Percentiles rank a stretch among this genome's conserved stretches.
These are phyloP conservation scores for Ogataea paraovalis DNA, from an alignment of 805 yeast species.

Conservation along the genomic window DNA sequence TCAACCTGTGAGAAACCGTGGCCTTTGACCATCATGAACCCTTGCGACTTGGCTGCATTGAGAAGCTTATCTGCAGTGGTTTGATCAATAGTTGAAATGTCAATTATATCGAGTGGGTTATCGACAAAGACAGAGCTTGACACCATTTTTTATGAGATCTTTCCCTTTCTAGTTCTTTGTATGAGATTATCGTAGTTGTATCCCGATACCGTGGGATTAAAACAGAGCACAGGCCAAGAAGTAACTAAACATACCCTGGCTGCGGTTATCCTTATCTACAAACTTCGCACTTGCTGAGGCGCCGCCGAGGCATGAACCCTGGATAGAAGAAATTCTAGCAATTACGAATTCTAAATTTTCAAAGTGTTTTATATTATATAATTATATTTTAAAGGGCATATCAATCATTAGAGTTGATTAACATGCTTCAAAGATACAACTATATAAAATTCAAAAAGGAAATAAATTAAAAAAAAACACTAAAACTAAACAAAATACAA, in stretches of 20 bases:
- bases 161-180: too few relatives aligned
- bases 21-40: constrained; percentile 50
- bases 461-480: constrained; percentile 1
- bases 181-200: too few relatives aligned
- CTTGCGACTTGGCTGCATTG: constrained; percentile 46
- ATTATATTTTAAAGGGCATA: not conserved
- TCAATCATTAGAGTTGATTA: not conserved
- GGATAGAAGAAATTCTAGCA: too few relatives aligned
- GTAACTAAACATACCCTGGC: too few relatives aligned
- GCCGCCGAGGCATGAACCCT: too few relatives aligned
- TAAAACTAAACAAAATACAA: constrained; percentile 1
- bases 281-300: too few relatives aligned
- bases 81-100: constrained; percentile 32
- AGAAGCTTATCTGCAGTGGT: constrained; percentile 37
- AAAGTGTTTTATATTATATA: constrained; percentile 2
- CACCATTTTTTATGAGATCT: not conserved
- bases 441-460: constrained; percentile 2
- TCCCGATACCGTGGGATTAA: too few relatives aligned
- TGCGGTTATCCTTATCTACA: too few relatives aligned
- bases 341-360: too few relatives aligned
- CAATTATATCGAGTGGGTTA: constrained; percentile 45
- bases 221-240: too few relatives aligned
- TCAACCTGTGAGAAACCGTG: constrained; percentile 45
- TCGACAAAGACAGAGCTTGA: constrained; percentile 45
- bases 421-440: not conserved